Base-by-base conservation (phyloP, 345 rosid genomes). In the Nephelium lappaceum region DNA sequence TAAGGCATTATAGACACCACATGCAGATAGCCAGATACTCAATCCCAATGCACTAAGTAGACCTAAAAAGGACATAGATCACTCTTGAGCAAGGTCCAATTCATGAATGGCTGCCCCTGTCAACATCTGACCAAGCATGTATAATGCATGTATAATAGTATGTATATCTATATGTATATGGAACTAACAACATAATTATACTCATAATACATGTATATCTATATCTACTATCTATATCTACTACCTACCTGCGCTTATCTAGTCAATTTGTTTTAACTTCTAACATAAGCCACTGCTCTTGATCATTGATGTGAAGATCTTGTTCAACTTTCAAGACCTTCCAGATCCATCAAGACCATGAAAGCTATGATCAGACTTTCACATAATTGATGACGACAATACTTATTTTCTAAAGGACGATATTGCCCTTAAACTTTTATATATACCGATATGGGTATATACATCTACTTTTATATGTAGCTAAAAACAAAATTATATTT, bases 71-170 rank as follows among this genome's bases (percentile, higher is more conserved):
- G 53, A 25, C 39, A 45, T 23, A 18, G 39, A 73, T 11, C 69
- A 36, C 24, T 25, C 36, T 25, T 39, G 73, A 43, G 16, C 57
- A 78, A 16, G 83, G 75, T 51, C 55, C 31, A 42, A 64, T 24
- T 19, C 23, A 21, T 49, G 31, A 39, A 58, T 58, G 31, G 57
- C 24, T 15, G 38, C 41, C 11, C 15, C 25, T 76, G 47, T 53
- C 27, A 60, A 60, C 27, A 60, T 60, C 27, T 60, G 5, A 60
- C 64, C 64, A 60, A 60, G 64, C 64, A 60, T 23, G 14, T 60
- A 3, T 51, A n/a, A 60, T 60, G 64, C 64, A 60, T 21, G 64
- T 19, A 60, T 21, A 60, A 60, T 21, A 60, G 63, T 8, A 58
- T 58, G 64, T 21, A 23, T 21, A 23, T 23, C 27, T 60, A 10